phyloP scores from a whole-genome alignment of 1,284 basidiomycete species.

The Malassezia yamatoensis region DNA sequence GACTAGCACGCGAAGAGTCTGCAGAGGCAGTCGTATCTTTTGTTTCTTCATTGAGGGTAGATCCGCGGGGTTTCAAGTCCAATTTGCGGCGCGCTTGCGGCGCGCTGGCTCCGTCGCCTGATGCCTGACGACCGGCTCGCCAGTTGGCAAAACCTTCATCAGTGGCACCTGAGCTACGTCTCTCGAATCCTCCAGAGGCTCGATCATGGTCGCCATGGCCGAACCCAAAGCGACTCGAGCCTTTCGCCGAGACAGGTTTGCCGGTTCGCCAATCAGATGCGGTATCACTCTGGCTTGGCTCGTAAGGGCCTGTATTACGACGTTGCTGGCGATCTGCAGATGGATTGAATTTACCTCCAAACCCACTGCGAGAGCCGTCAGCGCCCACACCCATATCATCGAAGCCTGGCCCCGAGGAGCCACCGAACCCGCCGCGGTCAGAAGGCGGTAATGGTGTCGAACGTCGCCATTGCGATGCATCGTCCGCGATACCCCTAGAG shows the following conservation, averaged over 20 bases:
- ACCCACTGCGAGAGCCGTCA: constrained; percentile 38
- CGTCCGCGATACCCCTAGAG: constrained; percentile 48
- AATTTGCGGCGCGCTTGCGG: constrained; percentile 42
- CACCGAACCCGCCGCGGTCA: constrained; percentile 12
- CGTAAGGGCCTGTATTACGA: constrained; percentile 25
- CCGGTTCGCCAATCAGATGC: constrained; percentile 45
- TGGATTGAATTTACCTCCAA: constrained; percentile 35
- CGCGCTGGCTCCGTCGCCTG: constrained; percentile 15
- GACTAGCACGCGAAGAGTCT: constrained; percentile 53
- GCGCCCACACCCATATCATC: constrained; percentile 39
- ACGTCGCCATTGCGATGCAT: constrained; percentile 65
- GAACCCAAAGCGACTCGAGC: constrained; percentile 24
- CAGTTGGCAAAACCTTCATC: constrained; percentile 25
- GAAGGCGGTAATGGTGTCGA: constrained; percentile 61
- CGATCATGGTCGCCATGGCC: constrained; percentile 22
- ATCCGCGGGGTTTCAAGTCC: constrained; percentile 41
- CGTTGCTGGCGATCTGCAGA: constrained; percentile 15
- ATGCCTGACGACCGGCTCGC: constrained; percentile 23
- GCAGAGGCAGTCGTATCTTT: constrained; percentile 59
- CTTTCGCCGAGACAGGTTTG: constrained; percentile 32
- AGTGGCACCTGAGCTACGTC: constrained; percentile 3
- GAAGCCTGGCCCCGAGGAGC: constrained; percentile 27
- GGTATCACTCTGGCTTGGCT: constrained; percentile 35
- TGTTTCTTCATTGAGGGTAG: constrained; percentile 57
- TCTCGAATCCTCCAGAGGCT: constrained; percentile 3